Percentiles rank a stretch among this genome's conserved stretches.
Conservation (phyloP, 2,329 filamentous ascomycete species). For the Cryphonectria parasitica region DNA sequence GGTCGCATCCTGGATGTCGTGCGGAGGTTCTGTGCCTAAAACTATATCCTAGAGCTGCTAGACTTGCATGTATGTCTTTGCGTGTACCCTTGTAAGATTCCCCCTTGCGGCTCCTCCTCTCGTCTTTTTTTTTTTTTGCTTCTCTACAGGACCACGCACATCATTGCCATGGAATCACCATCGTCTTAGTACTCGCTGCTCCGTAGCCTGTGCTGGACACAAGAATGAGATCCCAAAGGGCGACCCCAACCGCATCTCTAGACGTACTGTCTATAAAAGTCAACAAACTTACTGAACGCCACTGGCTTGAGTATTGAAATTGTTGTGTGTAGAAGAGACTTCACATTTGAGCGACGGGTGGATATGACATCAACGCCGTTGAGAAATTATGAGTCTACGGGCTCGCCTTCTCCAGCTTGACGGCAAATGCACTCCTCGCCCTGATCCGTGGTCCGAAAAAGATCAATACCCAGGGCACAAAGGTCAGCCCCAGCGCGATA, state of each 20-base stretch:
- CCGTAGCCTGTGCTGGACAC: background rate
- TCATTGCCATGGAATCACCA: background rate
- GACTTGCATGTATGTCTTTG: constrained; percentile 3
- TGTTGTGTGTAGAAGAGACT: background rate
- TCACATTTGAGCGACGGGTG: background rate
- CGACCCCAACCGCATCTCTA: background rate
- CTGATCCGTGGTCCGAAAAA: constrained; percentile 79
- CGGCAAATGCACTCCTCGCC: constrained; percentile 75
- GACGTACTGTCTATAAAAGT: background rate
- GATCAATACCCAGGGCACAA: constrained; percentile 86
- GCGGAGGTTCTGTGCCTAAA: constrained; percentile 17
- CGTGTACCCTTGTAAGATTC: background rate
- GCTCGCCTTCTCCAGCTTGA: constrained; percentile 44
- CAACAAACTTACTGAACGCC: background rate
- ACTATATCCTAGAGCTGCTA: background rate
- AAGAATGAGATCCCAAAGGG: background rate
- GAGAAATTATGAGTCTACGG: background rate
- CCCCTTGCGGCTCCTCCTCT: background rate
- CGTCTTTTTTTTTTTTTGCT: background rate
- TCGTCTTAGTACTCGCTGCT: background rate
- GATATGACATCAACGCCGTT: background rate
- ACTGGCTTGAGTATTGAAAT: background rate
- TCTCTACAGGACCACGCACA: background rate
- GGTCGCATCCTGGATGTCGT: constrained; percentile 20
- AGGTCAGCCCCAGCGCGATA: constrained; percentile 68